Conservation (phyloP, 257 asterid genomes). For the Capsicum baccatum region DNA sequence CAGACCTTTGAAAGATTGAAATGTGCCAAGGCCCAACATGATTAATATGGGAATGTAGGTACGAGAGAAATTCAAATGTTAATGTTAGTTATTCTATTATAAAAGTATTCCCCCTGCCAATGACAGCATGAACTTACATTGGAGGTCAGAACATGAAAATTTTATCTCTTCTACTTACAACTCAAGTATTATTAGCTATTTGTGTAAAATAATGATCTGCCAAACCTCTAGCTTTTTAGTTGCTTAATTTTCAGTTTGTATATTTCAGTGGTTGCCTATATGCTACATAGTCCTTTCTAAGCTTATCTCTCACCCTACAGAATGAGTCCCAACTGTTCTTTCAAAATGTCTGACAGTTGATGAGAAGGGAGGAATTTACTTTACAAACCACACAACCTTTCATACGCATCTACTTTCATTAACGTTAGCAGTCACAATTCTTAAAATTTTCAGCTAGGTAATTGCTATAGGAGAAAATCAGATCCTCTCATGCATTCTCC, state of each 20-base stretch:
- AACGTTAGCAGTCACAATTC: background rate
- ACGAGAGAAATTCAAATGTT: slow-evolving; percentile 7
- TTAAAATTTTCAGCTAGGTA: background rate
- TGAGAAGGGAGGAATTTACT: slow-evolving; percentile 19
- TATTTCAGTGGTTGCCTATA: slow-evolving; percentile 11
- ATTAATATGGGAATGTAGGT: background rate
- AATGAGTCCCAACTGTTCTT: slow-evolving; percentile 4
- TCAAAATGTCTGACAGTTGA: background rate
- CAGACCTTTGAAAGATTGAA: slow-evolving; percentile 19
- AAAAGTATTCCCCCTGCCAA: background rate
- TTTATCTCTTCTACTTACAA: slow-evolving; percentile 10
- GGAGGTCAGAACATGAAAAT: slow-evolving; percentile 17
- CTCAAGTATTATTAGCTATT: slow-evolving; percentile 9
- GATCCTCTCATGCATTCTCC: slow-evolving; percentile 4
- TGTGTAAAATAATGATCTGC: background rate
- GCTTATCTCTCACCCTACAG: slow-evolving; percentile 2
- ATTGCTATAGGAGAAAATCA: background rate
- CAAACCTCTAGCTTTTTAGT: slow-evolving; percentile 6
- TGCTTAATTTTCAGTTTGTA: background rate
- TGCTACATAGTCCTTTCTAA: background rate
- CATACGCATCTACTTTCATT: background rate
- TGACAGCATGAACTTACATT: slow-evolving; percentile 7
- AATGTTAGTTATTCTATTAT: background rate
- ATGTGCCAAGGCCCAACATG: background rate
- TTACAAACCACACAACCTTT: slow-evolving; percentile 3